These are phyloP conservation scores for Eimeria sp. DNA, from an alignment of 169 alveolate species.

Conservation along the genomic window DNA sequence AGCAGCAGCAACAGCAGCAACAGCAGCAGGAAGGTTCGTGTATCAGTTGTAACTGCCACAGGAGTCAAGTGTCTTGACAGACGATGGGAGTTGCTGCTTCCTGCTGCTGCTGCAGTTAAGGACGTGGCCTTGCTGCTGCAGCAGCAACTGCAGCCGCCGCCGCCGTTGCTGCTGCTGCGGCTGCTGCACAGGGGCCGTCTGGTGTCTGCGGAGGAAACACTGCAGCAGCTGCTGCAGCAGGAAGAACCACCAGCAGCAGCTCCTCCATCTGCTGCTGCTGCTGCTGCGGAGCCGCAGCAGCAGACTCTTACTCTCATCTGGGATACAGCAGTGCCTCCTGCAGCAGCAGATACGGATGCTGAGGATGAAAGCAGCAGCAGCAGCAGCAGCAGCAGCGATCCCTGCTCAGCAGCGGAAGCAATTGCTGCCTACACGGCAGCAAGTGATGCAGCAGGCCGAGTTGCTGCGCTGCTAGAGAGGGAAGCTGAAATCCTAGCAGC, in stretches of 20 bases:
- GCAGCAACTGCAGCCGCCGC: background rate
- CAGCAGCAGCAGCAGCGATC: too few species aligned
- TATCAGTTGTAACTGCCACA: background rate
- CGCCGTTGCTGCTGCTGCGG: background rate
- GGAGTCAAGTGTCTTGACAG: background rate
- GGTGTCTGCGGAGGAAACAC: constrained; percentile 10
- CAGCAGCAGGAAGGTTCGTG: background rate
- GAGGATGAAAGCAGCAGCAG: background rate
- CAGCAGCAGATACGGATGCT: background rate
- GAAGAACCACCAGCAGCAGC: background rate
- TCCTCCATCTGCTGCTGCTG: too few species aligned
- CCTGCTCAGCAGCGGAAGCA: background rate
- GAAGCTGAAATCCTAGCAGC: constrained; percentile 14
- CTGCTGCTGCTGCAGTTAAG: background rate
- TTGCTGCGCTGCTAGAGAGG: background rate
- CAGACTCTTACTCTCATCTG: background rate
- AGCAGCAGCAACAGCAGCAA: background rate
- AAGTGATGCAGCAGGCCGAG: background rate
- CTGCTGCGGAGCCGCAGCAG: too few species aligned
- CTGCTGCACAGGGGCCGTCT: background rate
- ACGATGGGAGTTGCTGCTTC: background rate
- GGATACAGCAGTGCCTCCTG: constrained; percentile 23
- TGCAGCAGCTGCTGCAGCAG: constrained; percentile 28
- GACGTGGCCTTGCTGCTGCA: background rate
- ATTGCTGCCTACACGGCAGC: constrained; percentile 11